Evolutionary conservation across 1,284 basidiomycete species (phyloP).

Genomic region (Rhodotorula sp.): DNA sequence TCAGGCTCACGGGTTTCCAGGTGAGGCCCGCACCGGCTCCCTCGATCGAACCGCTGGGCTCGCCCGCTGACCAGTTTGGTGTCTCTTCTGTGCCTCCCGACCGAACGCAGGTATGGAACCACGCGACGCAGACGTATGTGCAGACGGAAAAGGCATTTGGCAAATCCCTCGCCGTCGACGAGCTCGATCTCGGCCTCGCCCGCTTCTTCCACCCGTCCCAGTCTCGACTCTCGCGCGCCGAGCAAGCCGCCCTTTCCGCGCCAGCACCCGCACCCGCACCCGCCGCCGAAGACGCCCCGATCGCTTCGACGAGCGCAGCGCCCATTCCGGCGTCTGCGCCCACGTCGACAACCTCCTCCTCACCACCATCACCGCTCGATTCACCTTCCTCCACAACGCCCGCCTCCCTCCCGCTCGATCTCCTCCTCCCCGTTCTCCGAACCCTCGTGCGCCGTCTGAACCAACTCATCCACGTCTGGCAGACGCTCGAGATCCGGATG

Average conservation of each 20-base stretch:
- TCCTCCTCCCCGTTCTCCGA: slow-evolving; percentile 63
- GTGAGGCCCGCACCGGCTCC: slow-evolving; percentile 54
- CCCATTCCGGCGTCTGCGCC: too few species aligned
- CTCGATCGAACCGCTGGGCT: neutral
- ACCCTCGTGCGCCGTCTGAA: slow-evolving; percentile 59
- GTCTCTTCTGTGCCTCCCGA: neutral
- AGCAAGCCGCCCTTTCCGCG: slow-evolving; percentile 27
- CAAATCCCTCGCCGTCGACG: slow-evolving; percentile 64
- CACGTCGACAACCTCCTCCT: neutral
- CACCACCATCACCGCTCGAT: neutral
- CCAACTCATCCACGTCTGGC: slow-evolving; percentile 60
- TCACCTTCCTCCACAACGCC: slow-evolving; percentile 24
- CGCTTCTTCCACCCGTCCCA: slow-evolving; percentile 68
- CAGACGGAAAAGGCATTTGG: slow-evolving; percentile 76
- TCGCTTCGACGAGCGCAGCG: too few species aligned
- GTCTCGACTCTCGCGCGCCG: slow-evolving; percentile 19
- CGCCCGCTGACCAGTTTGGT: neutral
- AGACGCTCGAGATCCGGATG: slow-evolving; percentile 68
- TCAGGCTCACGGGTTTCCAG: slow-evolving; percentile 85
- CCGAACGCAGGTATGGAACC: slow-evolving; percentile 67
- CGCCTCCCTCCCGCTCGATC: slow-evolving; percentile 58
- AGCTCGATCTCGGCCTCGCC: slow-evolving; percentile 70
- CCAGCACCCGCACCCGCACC: slow-evolving; percentile 44
- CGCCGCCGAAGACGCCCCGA: too few species aligned
- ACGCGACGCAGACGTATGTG: slow-evolving; percentile 57